Base-by-base conservation (phyloP, 148 eudicot species). In the Fagopyrum homotropicum region DNA sequence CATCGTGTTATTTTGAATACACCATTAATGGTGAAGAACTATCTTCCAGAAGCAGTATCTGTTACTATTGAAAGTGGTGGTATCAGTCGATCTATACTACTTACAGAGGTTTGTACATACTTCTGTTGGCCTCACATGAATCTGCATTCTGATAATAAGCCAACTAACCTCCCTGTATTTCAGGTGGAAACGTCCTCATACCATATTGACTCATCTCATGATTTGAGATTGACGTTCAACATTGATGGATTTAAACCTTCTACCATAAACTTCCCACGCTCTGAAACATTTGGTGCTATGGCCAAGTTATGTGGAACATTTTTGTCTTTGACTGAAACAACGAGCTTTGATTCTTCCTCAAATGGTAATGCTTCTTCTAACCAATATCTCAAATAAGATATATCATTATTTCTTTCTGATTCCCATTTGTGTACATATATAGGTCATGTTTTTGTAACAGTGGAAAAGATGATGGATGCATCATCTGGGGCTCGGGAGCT, bases 141-240 rank as follows among this genome's bases (percentile, higher is more conserved):
- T 12, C 47, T 40, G 9, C 47, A 4, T 66, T 46, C 19, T 66
- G 45, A 12, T 66, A 6, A 5, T 40, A 66, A 43, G 16, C 17
- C 17, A 35, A 66, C 19, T 66, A 35, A 61, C 68, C 30, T 61
- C 44, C 59, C 61, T 7, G 51, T 59, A 47, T 83, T 81, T 76
- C 92, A 96, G 99, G 98, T 82, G 78, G 97, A 90, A 79, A 85
- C 89, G 66, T 89, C 93, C 74, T 84, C 89, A 80, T 92, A 83
- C 74, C 94, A 92, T 79, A 78, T 96, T 77, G 99, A 96, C 88
- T 89, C 97, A 73, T 92, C 96, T 11, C 98, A 96, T 78, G 99
- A 96, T 82, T 84, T 96, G 75, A 82, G 78, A 22, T 75, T 96
- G 77, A 82, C 86, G 43, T 89, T 92, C 74, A 73, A 78, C 63